Base-by-base conservation (phyloP, 208 protist species). In the Novymonas esmeraldas region DNA sequence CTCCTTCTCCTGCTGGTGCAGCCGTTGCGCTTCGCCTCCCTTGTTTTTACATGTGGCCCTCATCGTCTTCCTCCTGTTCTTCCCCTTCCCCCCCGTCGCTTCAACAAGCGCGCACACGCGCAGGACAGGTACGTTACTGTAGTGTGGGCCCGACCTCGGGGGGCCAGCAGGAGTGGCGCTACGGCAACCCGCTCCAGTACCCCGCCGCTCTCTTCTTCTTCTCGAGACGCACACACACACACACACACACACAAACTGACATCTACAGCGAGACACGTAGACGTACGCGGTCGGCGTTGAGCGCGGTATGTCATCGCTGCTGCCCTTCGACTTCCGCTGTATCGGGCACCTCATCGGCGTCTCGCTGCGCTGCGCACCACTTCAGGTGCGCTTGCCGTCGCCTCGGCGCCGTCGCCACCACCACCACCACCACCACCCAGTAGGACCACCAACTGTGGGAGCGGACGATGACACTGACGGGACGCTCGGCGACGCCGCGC, bases 291-390 rank as follows among this genome's bases (percentile, higher is more conserved):
- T n/a, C n/a, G n/a, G n/a, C n/a, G n/a, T n/a, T n/a, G n/a, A n/a
- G n/a, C n/a, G n/a, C n/a, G n/a, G 3, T 39, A 76, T 76, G 70
- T 31, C 70, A 11, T 76, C 70, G 3, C 70, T 76, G 29, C 24
- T 76, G 7, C 70, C 70, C 4, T 76, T 76, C 24, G 70, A 76
- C 41, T 70, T 76, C 28, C 70, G 56, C 11, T 76, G 70, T 16
- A 16, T 76, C 26, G 41, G 62, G 11, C 70, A 76, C 24, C 60
- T 76, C 46, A 65, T 49, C 3, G 70, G 62, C 14, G 38, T 76
- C 28, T 76, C 70, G 0, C 70, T 76, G 14, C 70, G 70, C 16
- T 76, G 62, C 18, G 70, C 70, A 6, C 70, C 70, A 9, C 56
- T 69, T 34, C 56, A 65, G 36, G 16, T 76, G 14, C 31, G 33